Base-by-base conservation (phyloP, 2,329 filamentous ascomycete species). In the Penicillium sp. region DNA sequence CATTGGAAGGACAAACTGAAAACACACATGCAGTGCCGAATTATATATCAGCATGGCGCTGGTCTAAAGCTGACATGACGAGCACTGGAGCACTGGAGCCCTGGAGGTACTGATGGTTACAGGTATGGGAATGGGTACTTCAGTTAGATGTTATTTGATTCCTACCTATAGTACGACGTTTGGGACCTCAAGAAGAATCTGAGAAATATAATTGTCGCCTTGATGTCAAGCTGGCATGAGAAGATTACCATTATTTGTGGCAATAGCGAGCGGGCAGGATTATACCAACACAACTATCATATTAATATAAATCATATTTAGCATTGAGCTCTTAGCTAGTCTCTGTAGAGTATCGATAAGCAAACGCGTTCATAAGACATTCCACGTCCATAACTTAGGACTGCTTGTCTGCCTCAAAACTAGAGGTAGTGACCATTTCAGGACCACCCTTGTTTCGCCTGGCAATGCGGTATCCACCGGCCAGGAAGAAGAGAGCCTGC, bases 401-500 rank as follows among this genome's bases (percentile, higher is more conserved):
- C 22, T 64, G 64, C 35, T 67, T 65, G 26, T 69, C 65, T 6
- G 51, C 61, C n/a, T 58, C 54, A 11, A 60, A 26, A 27, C 14
- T 47, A 8, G 54, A 50, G 23, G 61, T 4, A 6, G 46, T 50
- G 23, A 43, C 54, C 52, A 53, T 54, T 7, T 53, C 60, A 22
- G 50, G 49, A 18, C 46, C 54, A 43, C 42, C 53, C 50, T 56
- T 61, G 35, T 53, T 81, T 75, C 84, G 86, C 62, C 77, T 83
- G 4, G 82, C 79, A n/a, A 88, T 67, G 56, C 81, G 80, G 59
- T 85, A 79, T 0, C 85, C 85, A 59, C 80, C 83, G 7, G 82
- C 51, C 42, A 85, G 58, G 70, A 87, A 66, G 49, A 82, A 71
- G 20, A 85, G 61, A 1, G 75, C 79, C 60, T 83, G 81, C 11